Evolutionary conservation across 2,329 filamentous ascomycete genomes (phyloP).

Genomic region (Simplicillium sp.): DNA sequence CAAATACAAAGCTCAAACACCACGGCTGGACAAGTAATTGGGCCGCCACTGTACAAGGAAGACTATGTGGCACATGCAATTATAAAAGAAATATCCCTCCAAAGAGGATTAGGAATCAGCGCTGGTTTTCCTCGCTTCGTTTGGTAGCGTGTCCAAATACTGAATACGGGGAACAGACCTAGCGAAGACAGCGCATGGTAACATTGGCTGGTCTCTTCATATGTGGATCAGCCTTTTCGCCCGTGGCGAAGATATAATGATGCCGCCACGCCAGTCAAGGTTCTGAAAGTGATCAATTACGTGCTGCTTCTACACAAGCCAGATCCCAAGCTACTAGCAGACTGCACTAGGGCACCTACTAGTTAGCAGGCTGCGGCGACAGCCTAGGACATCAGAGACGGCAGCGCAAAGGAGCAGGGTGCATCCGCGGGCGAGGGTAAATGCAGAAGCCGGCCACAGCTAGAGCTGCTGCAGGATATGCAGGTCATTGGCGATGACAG

Average conservation of each 20-base stretch:
- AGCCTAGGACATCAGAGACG: conserved; percentile 2
- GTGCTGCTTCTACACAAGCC: background rate
- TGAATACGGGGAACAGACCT: conserved; percentile 35
- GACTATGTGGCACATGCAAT: conserved; percentile 41
- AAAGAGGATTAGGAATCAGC: conserved; percentile 50
- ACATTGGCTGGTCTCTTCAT: conserved; percentile 32
- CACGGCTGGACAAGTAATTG: too few species aligned
- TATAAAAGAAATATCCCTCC: conserved; percentile 46
- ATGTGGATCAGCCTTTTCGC: conserved; percentile 16
- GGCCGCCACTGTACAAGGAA: too few species aligned
- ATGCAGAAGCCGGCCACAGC: background rate
- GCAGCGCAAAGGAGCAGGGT: conserved; percentile 4
- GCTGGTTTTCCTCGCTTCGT: conserved; percentile 36
- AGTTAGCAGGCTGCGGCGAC: background rate
- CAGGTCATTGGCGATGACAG: background rate
- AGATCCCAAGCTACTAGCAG: background rate
- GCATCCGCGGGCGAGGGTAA: conserved; percentile 4
- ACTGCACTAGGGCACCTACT: background rate
- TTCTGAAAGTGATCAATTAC: conserved; percentile 17
- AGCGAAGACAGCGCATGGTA: conserved; percentile 30
- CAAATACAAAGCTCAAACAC: too few species aligned
- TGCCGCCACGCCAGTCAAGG: conserved; percentile 15
- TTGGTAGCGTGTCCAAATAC: conserved; percentile 44
- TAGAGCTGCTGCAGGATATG: background rate
- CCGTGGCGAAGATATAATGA: conserved; percentile 24